Conservation (phyloP, 2,329 filamentous ascomycete genomes). For the Teratosphaeria destructans region DNA sequence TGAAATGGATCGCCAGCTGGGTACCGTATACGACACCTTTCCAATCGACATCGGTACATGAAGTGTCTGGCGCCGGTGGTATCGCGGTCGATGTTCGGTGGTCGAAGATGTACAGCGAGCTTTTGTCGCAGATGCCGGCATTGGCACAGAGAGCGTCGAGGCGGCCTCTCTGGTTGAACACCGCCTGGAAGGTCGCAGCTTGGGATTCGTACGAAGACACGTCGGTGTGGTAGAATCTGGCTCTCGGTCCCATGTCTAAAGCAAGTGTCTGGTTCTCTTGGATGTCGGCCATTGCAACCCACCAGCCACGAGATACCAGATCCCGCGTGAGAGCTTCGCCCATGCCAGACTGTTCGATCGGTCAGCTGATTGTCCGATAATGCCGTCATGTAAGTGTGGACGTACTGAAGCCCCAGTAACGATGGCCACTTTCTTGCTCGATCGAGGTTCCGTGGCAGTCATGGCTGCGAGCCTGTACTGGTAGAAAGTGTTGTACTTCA, state of each 20-base stretch:
- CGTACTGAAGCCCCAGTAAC: constrained; percentile 9
- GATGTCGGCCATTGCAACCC: constrained; percentile 10
- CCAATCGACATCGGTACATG: constrained; percentile 9
- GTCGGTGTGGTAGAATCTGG: constrained; percentile 7
- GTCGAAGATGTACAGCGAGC: constrained; percentile 5
- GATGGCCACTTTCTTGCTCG: constrained; percentile 4
- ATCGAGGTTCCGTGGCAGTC: neutral
- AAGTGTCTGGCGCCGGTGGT: constrained; percentile 6
- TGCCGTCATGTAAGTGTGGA: neutral
- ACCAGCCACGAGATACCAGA: constrained; percentile 6
- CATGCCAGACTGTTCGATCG: constrained; percentile 7
- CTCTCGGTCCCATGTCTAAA: constrained; percentile 1
- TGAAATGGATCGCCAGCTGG: constrained; percentile 10
- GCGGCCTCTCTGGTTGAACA: constrained; percentile 3
- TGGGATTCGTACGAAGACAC: constrained; percentile 8
- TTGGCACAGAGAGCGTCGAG: constrained; percentile 9
- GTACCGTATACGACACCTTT: constrained; percentile 11
- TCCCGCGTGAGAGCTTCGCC: constrained; percentile 8
- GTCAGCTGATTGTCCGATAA: neutral
- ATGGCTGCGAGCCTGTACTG: neutral
- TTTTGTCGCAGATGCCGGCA: constrained; percentile 8
- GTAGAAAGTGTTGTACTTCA: neutral
- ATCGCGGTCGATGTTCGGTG: constrained; percentile 3
- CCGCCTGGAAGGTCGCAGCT: constrained; percentile 4
- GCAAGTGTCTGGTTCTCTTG: constrained; percentile 1